These are phyloP conservation scores for Selaginella tamariscina DNA, from an alignment of 75 land plant species.

Conservation along the genomic window DNA sequence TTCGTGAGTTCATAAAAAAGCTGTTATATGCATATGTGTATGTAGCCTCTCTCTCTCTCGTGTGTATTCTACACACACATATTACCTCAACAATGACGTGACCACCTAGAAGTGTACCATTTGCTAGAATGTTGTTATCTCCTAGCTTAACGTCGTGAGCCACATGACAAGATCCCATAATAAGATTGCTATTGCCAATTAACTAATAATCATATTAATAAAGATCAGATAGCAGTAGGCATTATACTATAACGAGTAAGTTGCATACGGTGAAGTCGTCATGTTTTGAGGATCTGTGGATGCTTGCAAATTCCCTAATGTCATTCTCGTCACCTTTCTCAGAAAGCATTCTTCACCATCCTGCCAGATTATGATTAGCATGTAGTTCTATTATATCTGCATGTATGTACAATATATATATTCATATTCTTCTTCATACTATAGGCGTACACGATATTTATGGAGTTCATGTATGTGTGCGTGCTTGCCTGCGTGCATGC, in stretches of 20 bases:
- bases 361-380: no score
- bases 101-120: constrained; percentile 75
- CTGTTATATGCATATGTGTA: no score
- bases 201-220: constrained; percentile 30
- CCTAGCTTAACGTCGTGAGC: constrained; percentile 95
- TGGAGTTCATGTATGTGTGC: no score
- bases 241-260: background rate
- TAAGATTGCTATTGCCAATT: constrained; percentile 72
- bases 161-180: constrained; percentile 93
- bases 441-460: no score
- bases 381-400: no score
- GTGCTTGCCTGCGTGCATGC: no score
- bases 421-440: no score
- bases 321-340: constrained; percentile 54
- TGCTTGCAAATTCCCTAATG: constrained; percentile 71
- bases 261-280: constrained; percentile 50
- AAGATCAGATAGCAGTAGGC: background rate
- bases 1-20: no score
- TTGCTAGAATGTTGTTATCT: constrained; percentile 74
- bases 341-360: constrained; percentile 51
- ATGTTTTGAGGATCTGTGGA: constrained; percentile 81
- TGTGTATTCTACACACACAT: no score
- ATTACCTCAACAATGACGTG: constrained; percentile 79
- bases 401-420: no score
- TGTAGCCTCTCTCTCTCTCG: no score